Base-by-base conservation (phyloP, 169 alveolate genomes). In the Plasmodium blacklocki region DNA sequence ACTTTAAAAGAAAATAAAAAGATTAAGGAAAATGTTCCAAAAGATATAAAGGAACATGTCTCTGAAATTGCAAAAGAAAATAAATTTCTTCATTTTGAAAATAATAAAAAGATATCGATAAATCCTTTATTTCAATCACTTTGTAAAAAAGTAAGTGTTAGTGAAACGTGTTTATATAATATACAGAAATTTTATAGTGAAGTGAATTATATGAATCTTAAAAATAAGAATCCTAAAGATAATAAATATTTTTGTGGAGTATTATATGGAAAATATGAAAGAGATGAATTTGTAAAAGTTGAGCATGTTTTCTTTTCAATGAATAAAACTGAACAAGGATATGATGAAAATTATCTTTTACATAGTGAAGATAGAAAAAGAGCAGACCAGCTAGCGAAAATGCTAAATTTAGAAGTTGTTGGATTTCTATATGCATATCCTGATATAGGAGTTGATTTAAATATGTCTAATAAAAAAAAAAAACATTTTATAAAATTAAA, bases 361-460 rank as follows among this genome's bases (percentile, higher is more conserved):
- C n/a, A 83, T 58, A 83, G 91, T 50, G 85, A 83, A 68, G 91
- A 83, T 19, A 68, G 91, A 63, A 58, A 62, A 63, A 83, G 47
- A 73, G 85, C 85, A 6, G 91, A 83, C 43, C 21, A 14, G 23
- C 50, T 83, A 63, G 91, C 91, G 11, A 70, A 83, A 62, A 14
- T 68, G 73, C 56, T 83, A 60, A 70, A 70, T 70, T 71, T 68
- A 50, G 72, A 83, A 59, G 74, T 83, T 14, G 91, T 83, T 23
- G 91, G 91, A 9, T 71, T 83, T 43, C 56, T 83, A 39, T 83
- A 83, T 68, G 83, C 91, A 8, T 83, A 83, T 47, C 91, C 91
- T 9, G 91, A 83, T 43, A 83, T 83, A 58, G 91, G 85, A 9
- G n/a, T 70, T 32, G 91, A 83, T 49, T 19, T 70, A 32, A 56